These are phyloP conservation scores for Crotalaria pallida DNA, from an alignment of 306 rosid genomes.

Conservation along the genomic window DNA sequence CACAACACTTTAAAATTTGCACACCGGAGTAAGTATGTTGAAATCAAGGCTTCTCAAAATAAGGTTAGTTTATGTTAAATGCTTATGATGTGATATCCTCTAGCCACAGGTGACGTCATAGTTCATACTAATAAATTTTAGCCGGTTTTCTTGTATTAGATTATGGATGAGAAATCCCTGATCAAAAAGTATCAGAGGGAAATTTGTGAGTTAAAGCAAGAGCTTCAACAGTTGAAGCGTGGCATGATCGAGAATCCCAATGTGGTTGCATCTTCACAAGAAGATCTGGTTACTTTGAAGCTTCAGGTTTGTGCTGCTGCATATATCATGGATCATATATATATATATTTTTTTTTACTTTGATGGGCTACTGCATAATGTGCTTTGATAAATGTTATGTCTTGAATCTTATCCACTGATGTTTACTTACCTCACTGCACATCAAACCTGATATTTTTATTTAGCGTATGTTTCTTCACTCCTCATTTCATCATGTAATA, in stretches of 20 bases:
- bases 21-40: conserved; percentile 82
- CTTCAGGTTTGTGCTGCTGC: conserved; percentile 34
- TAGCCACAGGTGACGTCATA: neutral
- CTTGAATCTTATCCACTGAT: conserved; percentile 1
- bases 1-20: conserved; percentile 88
- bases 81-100: neutral
- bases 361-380: neutral
- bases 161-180: conserved; percentile 87
- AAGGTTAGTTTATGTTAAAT: conserved; percentile 38
- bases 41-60: conserved; percentile 80
- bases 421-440: conserved; percentile 6
- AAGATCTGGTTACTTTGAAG: conserved; percentile 56
- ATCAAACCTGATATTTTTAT: neutral
- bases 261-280: conserved; percentile 40
- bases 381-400: neutral
- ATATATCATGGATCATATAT: neutral
- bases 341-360: neutral
- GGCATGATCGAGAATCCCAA: conserved; percentile 60
- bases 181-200: conserved; percentile 86
- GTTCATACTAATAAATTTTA: neutral
- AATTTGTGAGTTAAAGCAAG: conserved; percentile 74
- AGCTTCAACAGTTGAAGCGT: conserved; percentile 68
- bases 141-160: conserved; percentile 40
- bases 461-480: conserved; percentile 9
- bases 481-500: conserved; percentile 37